Conservation (phyloP, 805 yeast species). For the Priceomyces carsonii region DNA sequence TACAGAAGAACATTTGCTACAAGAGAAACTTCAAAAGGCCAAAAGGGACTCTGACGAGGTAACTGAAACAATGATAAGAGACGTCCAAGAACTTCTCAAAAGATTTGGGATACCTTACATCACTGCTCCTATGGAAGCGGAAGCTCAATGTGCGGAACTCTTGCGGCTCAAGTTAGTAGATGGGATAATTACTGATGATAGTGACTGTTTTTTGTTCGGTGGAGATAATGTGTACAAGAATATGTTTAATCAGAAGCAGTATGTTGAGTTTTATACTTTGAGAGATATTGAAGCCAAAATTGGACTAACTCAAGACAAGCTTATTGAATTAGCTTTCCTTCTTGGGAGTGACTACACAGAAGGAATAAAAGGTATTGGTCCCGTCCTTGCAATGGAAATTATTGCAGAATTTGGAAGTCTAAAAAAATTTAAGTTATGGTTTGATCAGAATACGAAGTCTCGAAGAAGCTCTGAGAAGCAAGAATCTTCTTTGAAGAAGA, state of each 20-base stretch:
- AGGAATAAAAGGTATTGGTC: conserved; percentile 92
- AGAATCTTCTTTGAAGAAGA: conserved; percentile 54
- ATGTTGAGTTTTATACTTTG: conserved; percentile 78
- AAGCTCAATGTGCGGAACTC: conserved; percentile 94
- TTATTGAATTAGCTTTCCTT: conserved; percentile 80
- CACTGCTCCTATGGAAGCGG: conserved; percentile 99
- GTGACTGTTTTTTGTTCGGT: conserved; percentile 94
- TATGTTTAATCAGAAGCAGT: conserved; percentile 91
- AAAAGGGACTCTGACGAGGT: conserved; percentile 91
- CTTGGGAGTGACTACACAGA: conserved; percentile 95
- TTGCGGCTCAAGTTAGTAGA: conserved; percentile 73
- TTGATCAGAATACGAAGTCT: conserved; percentile 49
- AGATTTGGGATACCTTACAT: conserved; percentile 93
- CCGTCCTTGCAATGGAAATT: conserved; percentile 88
- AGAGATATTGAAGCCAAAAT: conserved; percentile 59
- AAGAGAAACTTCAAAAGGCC: conserved; percentile 62
- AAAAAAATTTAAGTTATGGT: conserved; percentile 51
- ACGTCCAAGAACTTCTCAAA: conserved; percentile 84
- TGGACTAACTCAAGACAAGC: conserved; percentile 60
- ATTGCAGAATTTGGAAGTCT: conserved; percentile 74
- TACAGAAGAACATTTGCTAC: conserved; percentile 49
- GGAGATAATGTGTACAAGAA: conserved; percentile 83
- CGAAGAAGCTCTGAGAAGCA: conserved; percentile 37
- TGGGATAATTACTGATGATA: conserved; percentile 95
- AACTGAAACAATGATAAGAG: conserved; percentile 78